Base-by-base conservation (phyloP, 352 stramenopile species). In the Thalassiosira ordinaria region DNA sequence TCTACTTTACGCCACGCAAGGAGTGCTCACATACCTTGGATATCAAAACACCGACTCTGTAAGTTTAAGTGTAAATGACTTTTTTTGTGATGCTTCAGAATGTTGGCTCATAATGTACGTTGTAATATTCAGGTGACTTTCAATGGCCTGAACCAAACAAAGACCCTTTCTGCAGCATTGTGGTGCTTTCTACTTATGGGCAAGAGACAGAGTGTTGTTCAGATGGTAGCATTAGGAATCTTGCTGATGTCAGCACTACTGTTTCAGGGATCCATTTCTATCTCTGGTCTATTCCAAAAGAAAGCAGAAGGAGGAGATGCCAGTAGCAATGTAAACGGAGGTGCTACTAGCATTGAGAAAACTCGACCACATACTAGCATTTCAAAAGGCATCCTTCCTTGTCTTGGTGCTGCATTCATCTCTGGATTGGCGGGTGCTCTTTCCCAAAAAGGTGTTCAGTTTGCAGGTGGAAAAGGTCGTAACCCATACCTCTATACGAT, bases 101-200 rank as follows among this genome's bases (percentile, higher is more conserved):
- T 65, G 4, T 55, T 56, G 29, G 24, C 41, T 67, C 24, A 14
- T 56, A 13, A n/a, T 67, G 39, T 49, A 4, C n/a, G n/a, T 39
- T 39, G 8, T 39, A 24, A 31, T 41, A 0, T 26, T 67, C 39
- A 63, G 39, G 53, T 92, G 0, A 88, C 78, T 7, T 92, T 90
- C 59, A 91, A 91, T 75, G 85, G 73, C n/a, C 56, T 92, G 24
- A 90, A 84, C 57, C 87, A 92, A 81, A 91, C 85, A 0, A 92
- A 92, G 60, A 92, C 85, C 9, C 27, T 92, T 41, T 82, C 66
- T 22, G 87, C 87, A 39, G 87, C 87, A 59, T 66, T 92, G 2
- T 92, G 75, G 65, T 92, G 87, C 67, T 92, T 72, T 47, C 61
- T 91, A 24, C 60, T 92, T 9, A 82, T 92, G 70, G 80, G 80